These are phyloP conservation scores for Adansonia grandidieri DNA, from an alignment of 441 rosid genomes.

Conservation along the genomic window DNA sequence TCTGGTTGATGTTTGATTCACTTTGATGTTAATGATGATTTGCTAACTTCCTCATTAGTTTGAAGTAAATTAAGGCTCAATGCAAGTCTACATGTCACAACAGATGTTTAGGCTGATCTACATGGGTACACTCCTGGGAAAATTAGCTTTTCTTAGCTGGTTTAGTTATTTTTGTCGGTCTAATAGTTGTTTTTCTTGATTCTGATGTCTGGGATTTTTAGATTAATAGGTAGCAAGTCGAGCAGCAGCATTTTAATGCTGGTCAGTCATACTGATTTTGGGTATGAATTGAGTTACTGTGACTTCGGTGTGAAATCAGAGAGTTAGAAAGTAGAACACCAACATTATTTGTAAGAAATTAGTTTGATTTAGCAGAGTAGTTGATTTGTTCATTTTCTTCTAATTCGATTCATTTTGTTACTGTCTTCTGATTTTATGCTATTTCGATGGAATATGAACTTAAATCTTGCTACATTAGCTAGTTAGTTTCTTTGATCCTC, in stretches of 20 bases:
- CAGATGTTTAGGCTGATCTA: neutral
- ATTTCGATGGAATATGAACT: neutral
- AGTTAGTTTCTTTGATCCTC: neutral
- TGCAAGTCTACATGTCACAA: neutral
- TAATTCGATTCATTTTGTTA: neutral
- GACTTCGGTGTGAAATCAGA: neutral
- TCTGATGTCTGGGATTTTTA: neutral
- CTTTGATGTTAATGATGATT: neutral
- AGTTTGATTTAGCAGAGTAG: neutral
- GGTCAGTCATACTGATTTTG: neutral
- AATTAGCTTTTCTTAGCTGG: neutral
- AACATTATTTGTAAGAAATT: neutral
- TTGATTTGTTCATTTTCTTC: neutral
- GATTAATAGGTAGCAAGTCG: neutral
- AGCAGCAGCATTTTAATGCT: neutral
- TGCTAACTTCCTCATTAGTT: neutral
- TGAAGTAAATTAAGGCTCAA: neutral
- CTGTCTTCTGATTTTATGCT: neutral
- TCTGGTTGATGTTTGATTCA: conserved; percentile 2
- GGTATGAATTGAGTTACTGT: neutral
- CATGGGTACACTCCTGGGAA: neutral
- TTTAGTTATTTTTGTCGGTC: neutral
- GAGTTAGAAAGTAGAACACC: neutral
- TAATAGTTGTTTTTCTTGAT: neutral
- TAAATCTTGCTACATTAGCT: neutral